Conservation (phyloP, 306 rosid genomes). For the Mimosa pudica region DNA sequence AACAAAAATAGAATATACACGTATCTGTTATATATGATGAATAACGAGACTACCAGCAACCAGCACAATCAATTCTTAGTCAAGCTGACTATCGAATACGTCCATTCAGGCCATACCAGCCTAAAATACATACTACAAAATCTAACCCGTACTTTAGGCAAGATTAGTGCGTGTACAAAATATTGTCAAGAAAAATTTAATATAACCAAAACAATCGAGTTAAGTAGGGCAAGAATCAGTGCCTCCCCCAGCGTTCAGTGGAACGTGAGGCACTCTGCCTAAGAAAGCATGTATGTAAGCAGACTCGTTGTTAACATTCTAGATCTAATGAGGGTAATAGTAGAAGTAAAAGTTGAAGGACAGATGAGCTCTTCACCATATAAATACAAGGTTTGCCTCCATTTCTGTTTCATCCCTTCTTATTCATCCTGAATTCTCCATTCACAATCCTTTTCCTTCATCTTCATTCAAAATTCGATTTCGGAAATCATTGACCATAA, state of each 20-base stretch:
- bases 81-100: neutral
- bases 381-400: slow-evolving; percentile 41
- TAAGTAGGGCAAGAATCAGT: no score
- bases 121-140: slow-evolving; percentile 19
- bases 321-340: slow-evolving; percentile 29
- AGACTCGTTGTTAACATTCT: slow-evolving; percentile 39
- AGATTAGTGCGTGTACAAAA: slow-evolving; percentile 26
- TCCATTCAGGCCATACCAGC: slow-evolving; percentile 21
- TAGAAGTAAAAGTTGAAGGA: slow-evolving; percentile 36
- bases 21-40: neutral
- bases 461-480: slow-evolving; percentile 94
- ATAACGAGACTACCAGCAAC: neutral
- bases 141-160: slow-evolving; percentile 34
- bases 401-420: slow-evolving; percentile 55
- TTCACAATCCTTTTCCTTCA: slow-evolving; percentile 66
- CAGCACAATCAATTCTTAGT: neutral
- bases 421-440: slow-evolving; percentile 69
- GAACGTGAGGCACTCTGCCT: no score
- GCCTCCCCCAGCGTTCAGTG: no score
- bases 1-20: neutral
- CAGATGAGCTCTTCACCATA: slow-evolving; percentile 43
- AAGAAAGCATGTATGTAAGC: slow-evolving; percentile 37
- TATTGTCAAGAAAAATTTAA: slow-evolving; percentile 46
- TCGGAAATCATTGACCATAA: slow-evolving; percentile 92
- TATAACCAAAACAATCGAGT: slow-evolving; percentile 23